Conservation (phyloP, 2,329 filamentous ascomycete genomes). For the Gliomastix tumulicola region DNA sequence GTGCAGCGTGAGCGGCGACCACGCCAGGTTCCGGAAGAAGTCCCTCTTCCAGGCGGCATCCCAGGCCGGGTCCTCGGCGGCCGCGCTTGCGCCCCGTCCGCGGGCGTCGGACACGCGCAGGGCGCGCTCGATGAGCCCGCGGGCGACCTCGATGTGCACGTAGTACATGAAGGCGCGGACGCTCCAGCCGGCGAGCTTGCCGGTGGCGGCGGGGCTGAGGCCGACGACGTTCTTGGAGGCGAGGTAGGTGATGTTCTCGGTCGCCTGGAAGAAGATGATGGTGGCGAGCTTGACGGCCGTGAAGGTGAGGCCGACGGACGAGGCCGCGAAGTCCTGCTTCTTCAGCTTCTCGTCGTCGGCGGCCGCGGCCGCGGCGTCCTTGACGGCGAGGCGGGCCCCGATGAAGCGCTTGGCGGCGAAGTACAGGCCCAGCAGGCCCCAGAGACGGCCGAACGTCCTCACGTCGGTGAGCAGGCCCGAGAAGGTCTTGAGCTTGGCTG, state of each 20-base stretch:
- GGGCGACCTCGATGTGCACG: conserved; percentile 67
- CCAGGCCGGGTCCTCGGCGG: conserved; percentile 31
- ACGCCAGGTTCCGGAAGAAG: conserved; percentile 63
- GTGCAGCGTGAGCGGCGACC: conserved; percentile 77
- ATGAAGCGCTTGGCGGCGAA: conserved; percentile 51
- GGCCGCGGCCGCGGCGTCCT: not conserved
- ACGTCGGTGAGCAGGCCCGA: conserved; percentile 62
- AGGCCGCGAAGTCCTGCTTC: no score
- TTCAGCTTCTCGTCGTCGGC: conserved; percentile 18
- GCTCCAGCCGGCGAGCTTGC: conserved; percentile 62
- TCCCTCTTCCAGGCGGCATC: conserved; percentile 53
- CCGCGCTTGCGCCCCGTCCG: not conserved
- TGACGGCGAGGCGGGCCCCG: conserved; percentile 10
- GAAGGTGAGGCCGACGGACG: conserved; percentile 38
- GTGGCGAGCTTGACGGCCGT: conserved; percentile 61
- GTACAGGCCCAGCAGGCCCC: conserved; percentile 69
- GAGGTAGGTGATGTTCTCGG: conserved; percentile 82
- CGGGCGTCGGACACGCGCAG: conserved; percentile 22
- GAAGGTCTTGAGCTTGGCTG: conserved; percentile 50
- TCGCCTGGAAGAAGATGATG: conserved; percentile 64
- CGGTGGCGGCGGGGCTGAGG: conserved; percentile 48
- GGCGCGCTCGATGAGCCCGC: conserved; percentile 45
- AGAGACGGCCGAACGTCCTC: conserved; percentile 68
- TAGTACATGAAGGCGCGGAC: conserved; percentile 75
- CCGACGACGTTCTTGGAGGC: conserved; percentile 63